Conservation (phyloP, 78 protist genomes). For the Planoprotostelium fungivorum region DNA sequence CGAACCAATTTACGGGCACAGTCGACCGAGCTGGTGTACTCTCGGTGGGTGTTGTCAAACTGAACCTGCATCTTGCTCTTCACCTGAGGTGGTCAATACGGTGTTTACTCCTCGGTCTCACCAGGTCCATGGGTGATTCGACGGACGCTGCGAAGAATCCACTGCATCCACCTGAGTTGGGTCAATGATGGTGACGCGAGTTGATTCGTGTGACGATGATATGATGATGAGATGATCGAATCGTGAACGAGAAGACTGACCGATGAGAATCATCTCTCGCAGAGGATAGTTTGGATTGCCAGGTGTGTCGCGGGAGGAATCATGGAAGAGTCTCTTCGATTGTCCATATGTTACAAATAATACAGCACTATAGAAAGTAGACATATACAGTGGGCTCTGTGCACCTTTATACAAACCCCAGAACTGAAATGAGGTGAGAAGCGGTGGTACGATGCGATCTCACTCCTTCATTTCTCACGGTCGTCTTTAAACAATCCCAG, state of each 20-base stretch:
- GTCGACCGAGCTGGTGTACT: conserved; percentile 24
- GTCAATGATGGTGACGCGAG: too few relatives aligned
- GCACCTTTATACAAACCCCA: conserved; percentile 66
- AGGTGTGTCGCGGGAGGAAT: not conserved
- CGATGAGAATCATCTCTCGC: not conserved
- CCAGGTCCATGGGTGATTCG: conserved; percentile 54
- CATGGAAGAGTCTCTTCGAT: conserved; percentile 29
- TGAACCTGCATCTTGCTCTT: conserved; percentile 56
- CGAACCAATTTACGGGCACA: conserved; percentile 38
- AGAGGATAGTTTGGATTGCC: not conserved
- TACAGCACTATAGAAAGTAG: conserved; percentile 44
- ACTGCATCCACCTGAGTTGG: conserved; percentile 37
- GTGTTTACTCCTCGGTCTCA: not conserved
- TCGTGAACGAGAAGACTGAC: too few relatives aligned
- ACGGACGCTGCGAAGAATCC: conserved; percentile 47
- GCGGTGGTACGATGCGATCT: not conserved
- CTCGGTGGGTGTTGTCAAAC: not conserved
- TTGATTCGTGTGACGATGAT: too few relatives aligned
- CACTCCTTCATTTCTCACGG: conserved; percentile 55
- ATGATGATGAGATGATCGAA: not conserved
- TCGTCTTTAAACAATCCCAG: conserved; percentile 51
- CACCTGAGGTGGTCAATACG: not conserved
- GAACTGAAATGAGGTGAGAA: conserved; percentile 5
- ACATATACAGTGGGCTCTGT: conserved; percentile 53
- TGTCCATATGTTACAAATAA: conserved; percentile 66